Evolutionary conservation across 805 yeast genomes (phyloP).

Genomic region (Isabelozyma rhagii): DNA sequence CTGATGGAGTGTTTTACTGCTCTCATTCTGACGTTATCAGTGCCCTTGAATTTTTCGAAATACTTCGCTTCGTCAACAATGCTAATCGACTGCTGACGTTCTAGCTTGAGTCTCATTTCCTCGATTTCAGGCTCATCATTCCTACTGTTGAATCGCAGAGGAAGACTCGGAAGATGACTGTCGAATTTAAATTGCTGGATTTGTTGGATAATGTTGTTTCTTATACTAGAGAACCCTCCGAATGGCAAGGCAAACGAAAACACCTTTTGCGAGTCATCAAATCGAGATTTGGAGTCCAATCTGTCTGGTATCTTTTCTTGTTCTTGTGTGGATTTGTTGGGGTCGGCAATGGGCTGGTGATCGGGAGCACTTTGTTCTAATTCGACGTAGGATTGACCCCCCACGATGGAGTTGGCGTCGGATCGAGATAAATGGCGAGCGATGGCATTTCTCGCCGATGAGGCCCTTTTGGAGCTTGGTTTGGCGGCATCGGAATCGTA

Average conservation of each 20-base stretch:
- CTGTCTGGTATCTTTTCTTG: conserved; percentile 14
- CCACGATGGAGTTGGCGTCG: conserved; percentile 49
- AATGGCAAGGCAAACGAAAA: conserved; percentile 61
- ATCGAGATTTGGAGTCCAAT: conserved; percentile 10
- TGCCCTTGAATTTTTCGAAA: conserved; percentile 52
- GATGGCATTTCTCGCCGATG: neutral
- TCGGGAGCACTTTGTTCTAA: conserved; percentile 4
- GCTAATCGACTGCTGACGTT: conserved; percentile 54
- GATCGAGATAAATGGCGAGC: conserved; percentile 12
- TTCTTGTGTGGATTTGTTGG: conserved; percentile 12
- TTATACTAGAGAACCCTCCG: conserved; percentile 38
- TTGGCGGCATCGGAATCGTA: neutral
- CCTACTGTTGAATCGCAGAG: neutral
- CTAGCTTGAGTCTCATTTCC: conserved; percentile 38
- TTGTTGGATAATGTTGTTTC: conserved; percentile 24
- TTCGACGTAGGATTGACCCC: conserved; percentile 40
- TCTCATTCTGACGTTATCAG: conserved; percentile 63
- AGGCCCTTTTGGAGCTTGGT: neutral
- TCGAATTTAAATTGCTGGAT: conserved; percentile 18
- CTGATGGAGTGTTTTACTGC: conserved; percentile 67
- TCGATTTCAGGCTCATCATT: conserved; percentile 11
- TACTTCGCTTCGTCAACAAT: conserved; percentile 63
- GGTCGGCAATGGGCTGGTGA: conserved; percentile 9
- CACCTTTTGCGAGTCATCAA: conserved; percentile 31
- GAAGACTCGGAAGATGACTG: conserved; percentile 18